These are phyloP conservation scores for Clathrus columnatus DNA, from an alignment of 768 basidiomycete genomes.

Conservation along the genomic window DNA sequence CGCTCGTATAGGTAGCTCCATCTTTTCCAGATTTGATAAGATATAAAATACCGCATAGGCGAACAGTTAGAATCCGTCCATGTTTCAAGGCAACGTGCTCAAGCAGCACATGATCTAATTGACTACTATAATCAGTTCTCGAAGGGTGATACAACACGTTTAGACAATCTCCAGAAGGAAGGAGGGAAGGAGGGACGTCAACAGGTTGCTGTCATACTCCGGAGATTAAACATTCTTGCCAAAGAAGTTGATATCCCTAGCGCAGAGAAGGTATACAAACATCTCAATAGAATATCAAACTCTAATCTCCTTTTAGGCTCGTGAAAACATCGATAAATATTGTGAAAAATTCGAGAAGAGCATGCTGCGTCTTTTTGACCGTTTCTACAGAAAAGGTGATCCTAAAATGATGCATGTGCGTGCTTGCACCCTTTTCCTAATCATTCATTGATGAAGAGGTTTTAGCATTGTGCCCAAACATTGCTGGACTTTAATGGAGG, in stretches of 20 bases:
- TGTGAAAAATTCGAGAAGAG: conserved; percentile 99
- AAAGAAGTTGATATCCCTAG: conserved; percentile 87
- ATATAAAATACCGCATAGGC: conserved; percentile 36
- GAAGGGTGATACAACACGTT: conserved; percentile 62
- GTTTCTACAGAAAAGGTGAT: conserved; percentile 93
- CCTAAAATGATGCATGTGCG: conserved; percentile 96
- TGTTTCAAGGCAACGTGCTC: conserved; percentile 83
- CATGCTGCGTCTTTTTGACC: conserved; percentile 91
- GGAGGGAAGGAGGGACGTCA: conserved; percentile 76
- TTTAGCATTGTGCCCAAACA: conserved; percentile 95
- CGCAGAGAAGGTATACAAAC: conserved; percentile 58
- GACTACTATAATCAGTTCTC: conserved; percentile 92
- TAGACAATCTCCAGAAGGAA: conserved; percentile 76
- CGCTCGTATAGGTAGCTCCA: conserved; percentile 72
- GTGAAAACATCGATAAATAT: conserved; percentile 90
- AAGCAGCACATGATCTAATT: conserved; percentile 89
- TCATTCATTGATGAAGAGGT: background rate
- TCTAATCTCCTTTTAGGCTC: conserved; percentile 42
- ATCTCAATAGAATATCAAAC: background rate
- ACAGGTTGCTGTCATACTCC: conserved; percentile 78
- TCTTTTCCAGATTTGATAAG: background rate
- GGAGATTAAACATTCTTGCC: conserved; percentile 78
- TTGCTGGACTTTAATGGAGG: conserved; percentile 98
- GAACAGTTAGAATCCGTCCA: conserved; percentile 95
- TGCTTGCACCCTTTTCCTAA: conserved; percentile 20